phyloP scores from a whole-genome alignment of 495 filamentous ascomycete genomes.

The Choiromyces venosus region DNA sequence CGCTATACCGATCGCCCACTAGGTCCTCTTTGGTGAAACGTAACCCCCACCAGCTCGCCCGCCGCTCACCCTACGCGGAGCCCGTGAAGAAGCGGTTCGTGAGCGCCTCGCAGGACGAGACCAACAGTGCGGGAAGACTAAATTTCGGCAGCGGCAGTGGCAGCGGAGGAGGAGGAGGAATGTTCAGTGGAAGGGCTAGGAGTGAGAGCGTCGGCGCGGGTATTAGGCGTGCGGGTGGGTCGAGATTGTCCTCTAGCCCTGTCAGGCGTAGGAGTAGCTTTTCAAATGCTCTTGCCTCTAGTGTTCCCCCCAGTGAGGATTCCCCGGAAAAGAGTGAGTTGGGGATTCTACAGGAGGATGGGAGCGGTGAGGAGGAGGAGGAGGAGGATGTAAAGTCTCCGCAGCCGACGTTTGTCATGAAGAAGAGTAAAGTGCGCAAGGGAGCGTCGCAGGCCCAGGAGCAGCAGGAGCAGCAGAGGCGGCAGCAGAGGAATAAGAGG shows the following conservation, averaged over 20 bases:
- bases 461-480: background rate
- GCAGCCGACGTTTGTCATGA: background rate
- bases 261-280: slow-evolving; percentile 16
- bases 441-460: background rate
- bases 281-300: slow-evolving; percentile 6
- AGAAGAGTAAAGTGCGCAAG: background rate
- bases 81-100: background rate
- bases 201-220: background rate
- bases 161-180: background rate
- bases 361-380: background rate
- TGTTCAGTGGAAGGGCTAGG: background rate
- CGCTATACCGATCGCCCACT: slow-evolving; percentile 12
- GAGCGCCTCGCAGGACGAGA: background rate
- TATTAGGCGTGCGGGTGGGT: slow-evolving; percentile 14
- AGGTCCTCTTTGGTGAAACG: background rate
- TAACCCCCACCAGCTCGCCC: background rate
- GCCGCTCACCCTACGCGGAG: slow-evolving; percentile 16
- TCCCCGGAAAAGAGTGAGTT: slow-evolving; percentile 10
- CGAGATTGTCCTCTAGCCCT: slow-evolving; percentile 19
- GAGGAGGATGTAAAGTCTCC: slow-evolving; percentile 13
- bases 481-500: background rate
- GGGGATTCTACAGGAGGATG: background rate
- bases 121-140: background rate
- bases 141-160: background rate
- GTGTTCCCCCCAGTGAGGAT: slow-evolving; percentile 2